Conservation (phyloP, 441 rosid genomes). For the Bruguiera hainesii region DNA sequence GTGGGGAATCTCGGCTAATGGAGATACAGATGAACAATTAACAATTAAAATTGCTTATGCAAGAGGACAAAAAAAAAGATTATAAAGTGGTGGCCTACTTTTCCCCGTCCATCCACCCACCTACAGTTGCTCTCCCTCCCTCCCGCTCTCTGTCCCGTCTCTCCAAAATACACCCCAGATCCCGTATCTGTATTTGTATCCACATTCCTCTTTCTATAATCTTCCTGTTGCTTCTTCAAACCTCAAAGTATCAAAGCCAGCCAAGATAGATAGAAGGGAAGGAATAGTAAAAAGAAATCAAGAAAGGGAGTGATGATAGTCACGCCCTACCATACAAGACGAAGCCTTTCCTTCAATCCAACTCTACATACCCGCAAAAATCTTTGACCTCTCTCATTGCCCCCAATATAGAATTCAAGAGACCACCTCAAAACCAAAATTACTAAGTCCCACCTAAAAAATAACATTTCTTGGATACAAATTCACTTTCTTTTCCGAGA, state of each 20-base stretch:
- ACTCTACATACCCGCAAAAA: slow-evolving; percentile 53
- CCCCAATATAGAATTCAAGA: slow-evolving; percentile 6
- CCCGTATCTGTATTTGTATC: slow-evolving; percentile 14
- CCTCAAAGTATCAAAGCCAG: slow-evolving; percentile 32
- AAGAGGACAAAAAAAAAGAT: too few relatives aligned
- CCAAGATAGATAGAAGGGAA: background rate
- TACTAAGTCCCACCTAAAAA: slow-evolving; percentile 19
- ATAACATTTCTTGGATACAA: slow-evolving; percentile 40
- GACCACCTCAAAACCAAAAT: slow-evolving; percentile 7
- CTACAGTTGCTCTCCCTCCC: background rate
- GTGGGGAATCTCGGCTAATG: background rate
- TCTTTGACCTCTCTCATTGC: slow-evolving; percentile 19
- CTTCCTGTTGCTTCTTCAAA: slow-evolving; percentile 36
- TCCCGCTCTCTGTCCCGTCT: slow-evolving; percentile 8
- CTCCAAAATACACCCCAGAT: slow-evolving; percentile 1
- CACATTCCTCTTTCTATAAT: slow-evolving; percentile 7
- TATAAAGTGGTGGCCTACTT: background rate
- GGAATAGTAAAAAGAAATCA: slow-evolving; percentile 9
- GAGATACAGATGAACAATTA: background rate
- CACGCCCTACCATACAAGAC: slow-evolving; percentile 56
- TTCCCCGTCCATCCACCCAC: slow-evolving; percentile 5
- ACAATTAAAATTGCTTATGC: background rate
- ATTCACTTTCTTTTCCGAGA: slow-evolving; percentile 11
- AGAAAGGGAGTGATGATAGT: slow-evolving; percentile 46
- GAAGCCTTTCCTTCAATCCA: slow-evolving; percentile 71